A percentile compares a stretch with the other conserved stretches of the same genome.
Conservation (phyloP, 768 basidiomycete genomes). For the Amanita thiersii region DNA sequence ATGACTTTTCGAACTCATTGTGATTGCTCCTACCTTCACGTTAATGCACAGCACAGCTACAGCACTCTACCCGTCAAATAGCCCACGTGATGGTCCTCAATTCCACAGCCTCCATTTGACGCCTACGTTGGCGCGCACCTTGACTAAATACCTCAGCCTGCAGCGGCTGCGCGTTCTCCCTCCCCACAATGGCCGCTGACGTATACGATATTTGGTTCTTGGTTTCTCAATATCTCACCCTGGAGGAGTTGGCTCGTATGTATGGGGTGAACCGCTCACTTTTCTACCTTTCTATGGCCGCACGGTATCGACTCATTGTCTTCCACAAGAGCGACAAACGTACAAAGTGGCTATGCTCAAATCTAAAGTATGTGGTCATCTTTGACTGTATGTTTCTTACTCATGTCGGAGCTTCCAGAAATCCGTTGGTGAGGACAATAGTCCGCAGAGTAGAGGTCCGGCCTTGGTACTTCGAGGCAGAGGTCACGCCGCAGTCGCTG, state of each 20-base stretch:
- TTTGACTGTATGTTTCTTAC: slow-evolving; percentile 1
- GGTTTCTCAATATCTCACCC: slow-evolving; percentile 15
- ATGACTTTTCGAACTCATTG: too few relatives aligned
- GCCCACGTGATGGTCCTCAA: neutral
- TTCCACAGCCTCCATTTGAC: neutral
- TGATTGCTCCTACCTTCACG: too few relatives aligned
- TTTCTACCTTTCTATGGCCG: slow-evolving; percentile 13
- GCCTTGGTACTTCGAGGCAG: slow-evolving; percentile 32
- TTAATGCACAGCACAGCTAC: too few relatives aligned
- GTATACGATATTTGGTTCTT: slow-evolving; percentile 18
- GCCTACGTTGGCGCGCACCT: neutral
- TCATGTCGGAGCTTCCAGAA: slow-evolving; percentile 13
- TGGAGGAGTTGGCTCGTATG: slow-evolving; percentile 11
- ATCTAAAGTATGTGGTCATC: slow-evolving; percentile 14
- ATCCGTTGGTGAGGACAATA: slow-evolving; percentile 17
- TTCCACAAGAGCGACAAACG: slow-evolving; percentile 14
- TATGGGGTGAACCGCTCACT: slow-evolving; percentile 17
- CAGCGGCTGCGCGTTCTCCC: too few relatives aligned
- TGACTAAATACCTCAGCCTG: too few relatives aligned
- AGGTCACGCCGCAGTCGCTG: slow-evolving; percentile 21
- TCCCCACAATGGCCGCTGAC: slow-evolving; percentile 2
- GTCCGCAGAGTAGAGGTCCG: slow-evolving; percentile 27
- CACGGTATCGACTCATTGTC: slow-evolving; percentile 15
- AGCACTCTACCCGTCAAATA: neutral
- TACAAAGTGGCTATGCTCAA: slow-evolving; percentile 16